Evolutionary conservation across 768 basidiomycete species (phyloP).

Genomic region (Exsudoporus frostii): DNA sequence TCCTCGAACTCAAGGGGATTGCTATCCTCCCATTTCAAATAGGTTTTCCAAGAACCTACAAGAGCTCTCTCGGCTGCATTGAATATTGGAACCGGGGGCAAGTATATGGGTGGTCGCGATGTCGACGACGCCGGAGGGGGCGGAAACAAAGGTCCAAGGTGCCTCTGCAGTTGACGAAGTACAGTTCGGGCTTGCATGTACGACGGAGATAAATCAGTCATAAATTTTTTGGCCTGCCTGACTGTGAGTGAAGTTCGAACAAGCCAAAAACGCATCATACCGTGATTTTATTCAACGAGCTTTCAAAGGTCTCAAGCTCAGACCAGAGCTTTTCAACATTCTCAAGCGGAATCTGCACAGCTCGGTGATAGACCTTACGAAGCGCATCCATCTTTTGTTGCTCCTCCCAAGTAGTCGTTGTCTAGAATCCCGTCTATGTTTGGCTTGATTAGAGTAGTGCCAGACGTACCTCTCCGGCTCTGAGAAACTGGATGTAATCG

Average conservation of each 20-base stretch:
- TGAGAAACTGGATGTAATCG: conserved; percentile 90
- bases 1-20: conserved; percentile 94
- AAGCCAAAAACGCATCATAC: conserved; percentile 32
- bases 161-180: conserved; percentile 75
- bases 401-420: conserved; percentile 88
- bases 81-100: conserved; percentile 74
- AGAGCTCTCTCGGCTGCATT: conserved; percentile 66
- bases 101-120: conserved; percentile 44
- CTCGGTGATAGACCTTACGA: conserved; percentile 89
- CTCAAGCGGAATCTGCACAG: conserved; percentile 91
- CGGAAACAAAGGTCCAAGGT: conserved; percentile 60
- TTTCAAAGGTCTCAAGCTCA: conserved; percentile 92
- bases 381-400: conserved; percentile 94
- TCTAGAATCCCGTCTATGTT: conserved; percentile 33
- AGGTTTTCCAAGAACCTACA: conserved; percentile 86
- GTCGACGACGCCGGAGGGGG: conserved; percentile 43
- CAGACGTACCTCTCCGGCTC: conserved; percentile 64
- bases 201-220: conserved; percentile 85
- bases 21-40: conserved; percentile 92
- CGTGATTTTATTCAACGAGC: conserved; percentile 82
- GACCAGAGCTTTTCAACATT: conserved; percentile 93
- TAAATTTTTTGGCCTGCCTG: conserved; percentile 86
- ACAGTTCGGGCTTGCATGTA: conserved; percentile 95
- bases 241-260: conserved; percentile 9
- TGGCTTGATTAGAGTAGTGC: neutral